Base-by-base conservation (phyloP, 2,329 filamentous ascomycete genomes). In the Trichoderma harzianum region DNA sequence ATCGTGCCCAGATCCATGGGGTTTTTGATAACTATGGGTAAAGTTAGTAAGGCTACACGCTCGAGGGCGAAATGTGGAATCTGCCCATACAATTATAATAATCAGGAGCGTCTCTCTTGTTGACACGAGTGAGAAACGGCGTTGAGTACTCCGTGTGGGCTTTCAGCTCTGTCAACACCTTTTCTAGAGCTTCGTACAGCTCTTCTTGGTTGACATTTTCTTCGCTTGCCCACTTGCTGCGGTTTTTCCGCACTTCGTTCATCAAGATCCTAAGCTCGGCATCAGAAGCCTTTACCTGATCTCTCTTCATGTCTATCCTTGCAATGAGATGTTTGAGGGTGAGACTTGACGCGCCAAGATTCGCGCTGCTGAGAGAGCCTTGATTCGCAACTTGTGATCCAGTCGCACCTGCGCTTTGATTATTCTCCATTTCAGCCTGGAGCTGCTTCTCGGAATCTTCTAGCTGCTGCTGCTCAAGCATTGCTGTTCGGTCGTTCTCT, bases 201-300 rank as follows among this genome's bases (percentile, higher is more conserved):
- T 99, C 96, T 82, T 99, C 96, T 82, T 99, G 96, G 72, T 96
- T 95, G 73, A 99, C 92, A 76, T 97, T 96, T 77, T 99, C 96
- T 81, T 98, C 96, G 80, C 93, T 98, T 4, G 96, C 95, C 96
- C 96, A 99, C 83, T 99, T 99, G 82, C 95, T 98, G 77, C 96
- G 88, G 77, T 98, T 98, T 82, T 98, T 99, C 74, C 96, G 90
- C 21, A 99, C 96, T 82, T 99, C 96, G 77, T 96, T 98, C 88
- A 99, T 97, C 72, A 99, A 84, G 64, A 92, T 93, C 72, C 96
- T 90, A 72, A 99, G 86, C 79, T 99, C 95, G 28, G 94, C 92
- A 83, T 99, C 96, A 1, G 95, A 97, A 21, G 96, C 95, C 79
- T 91, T 90, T 67, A 99, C 95, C 83, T 93, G 90, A 75, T 94